A percentile compares a stretch with the other conserved stretches of the same genome.
These are phyloP conservation scores for Coemansia sp. DNA, from an alignment of 192 early-diverging fungal species.

Conservation along the genomic window DNA sequence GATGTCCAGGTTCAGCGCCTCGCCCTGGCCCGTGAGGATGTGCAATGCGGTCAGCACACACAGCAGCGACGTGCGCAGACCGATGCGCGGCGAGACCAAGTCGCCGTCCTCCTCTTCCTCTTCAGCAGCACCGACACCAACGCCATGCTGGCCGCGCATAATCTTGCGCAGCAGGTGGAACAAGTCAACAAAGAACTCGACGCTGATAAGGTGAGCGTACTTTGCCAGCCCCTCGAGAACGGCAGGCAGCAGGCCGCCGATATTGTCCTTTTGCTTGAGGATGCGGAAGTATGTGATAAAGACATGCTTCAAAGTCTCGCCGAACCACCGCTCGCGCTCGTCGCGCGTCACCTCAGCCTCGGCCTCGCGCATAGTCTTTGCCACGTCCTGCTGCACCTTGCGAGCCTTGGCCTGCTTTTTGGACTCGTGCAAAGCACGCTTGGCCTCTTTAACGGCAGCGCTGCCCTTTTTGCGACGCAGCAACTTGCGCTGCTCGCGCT, in stretches of 20 bases:
- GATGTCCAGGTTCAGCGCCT: slow-evolving; percentile 88
- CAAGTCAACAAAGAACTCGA: slow-evolving; percentile 94
- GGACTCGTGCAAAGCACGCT: slow-evolving; percentile 61
- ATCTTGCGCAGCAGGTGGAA: slow-evolving; percentile 81
- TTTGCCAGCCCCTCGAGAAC: slow-evolving; percentile 64
- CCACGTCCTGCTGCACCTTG: slow-evolving; percentile 47
- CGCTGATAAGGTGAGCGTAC: slow-evolving; percentile 94
- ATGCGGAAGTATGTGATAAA: slow-evolving; percentile 96
- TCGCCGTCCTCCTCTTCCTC: slow-evolving; percentile 24
- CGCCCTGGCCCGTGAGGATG: slow-evolving; percentile 86
- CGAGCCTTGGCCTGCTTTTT: slow-evolving; percentile 71
- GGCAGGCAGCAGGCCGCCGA: slow-evolving; percentile 59
- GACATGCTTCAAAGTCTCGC: slow-evolving; percentile 91
- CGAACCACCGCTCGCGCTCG: slow-evolving; percentile 80
- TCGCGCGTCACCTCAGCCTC: slow-evolving; percentile 85
- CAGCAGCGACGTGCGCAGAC: slow-evolving; percentile 73
- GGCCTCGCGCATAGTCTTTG: slow-evolving; percentile 73
- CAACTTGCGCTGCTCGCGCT: slow-evolving; percentile 34
- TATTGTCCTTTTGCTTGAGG: slow-evolving; percentile 78
- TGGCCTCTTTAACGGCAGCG: slow-evolving; percentile 46
- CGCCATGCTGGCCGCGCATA: slow-evolving; percentile 64
- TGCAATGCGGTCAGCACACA: slow-evolving; percentile 89
- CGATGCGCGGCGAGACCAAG: slow-evolving; percentile 36
- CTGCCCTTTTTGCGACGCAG: slow-evolving; percentile 42
- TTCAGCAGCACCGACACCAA: slow-evolving; percentile 47